These are phyloP conservation scores for Entrophospora sp. DNA, from an alignment of 192 early-diverging fungal genomes.

Conservation along the genomic window DNA sequence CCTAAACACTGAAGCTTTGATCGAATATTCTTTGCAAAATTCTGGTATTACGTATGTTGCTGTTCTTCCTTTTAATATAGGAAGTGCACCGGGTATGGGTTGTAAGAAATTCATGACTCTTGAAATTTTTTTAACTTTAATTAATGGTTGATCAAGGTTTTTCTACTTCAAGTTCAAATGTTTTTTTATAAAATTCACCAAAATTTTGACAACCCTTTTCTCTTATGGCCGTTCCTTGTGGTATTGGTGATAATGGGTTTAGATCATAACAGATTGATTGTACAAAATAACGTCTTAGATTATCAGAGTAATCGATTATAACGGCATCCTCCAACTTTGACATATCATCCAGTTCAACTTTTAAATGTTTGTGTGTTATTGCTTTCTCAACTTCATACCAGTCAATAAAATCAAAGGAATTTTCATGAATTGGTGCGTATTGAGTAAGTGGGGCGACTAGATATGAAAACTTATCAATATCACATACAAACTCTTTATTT, in stretches of 20 bases:
- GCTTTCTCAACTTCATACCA: constrained; percentile 38
- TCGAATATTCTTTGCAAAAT: constrained; percentile 25
- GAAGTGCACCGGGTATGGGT: constrained; percentile 12
- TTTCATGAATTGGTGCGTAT: constrained; percentile 26
- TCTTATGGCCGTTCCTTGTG: constrained; percentile 12
- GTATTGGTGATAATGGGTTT: constrained; percentile 22
- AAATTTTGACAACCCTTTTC: constrained; percentile 28
- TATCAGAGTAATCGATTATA: constrained; percentile 33
- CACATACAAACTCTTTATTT: constrained; percentile 40
- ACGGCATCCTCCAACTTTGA: constrained; percentile 22
- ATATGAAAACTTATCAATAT: constrained; percentile 38
- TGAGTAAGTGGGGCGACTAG: constrained; percentile 44
- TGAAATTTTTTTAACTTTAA: constrained; percentile 26
- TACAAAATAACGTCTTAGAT: constrained; percentile 36
- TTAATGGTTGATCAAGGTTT: constrained; percentile 27
- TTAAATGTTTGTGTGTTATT: not conserved
- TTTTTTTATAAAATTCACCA: constrained; percentile 36
- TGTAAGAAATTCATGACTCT: constrained; percentile 41
- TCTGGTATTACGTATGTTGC: constrained; percentile 30
- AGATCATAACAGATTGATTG: constrained; percentile 25
- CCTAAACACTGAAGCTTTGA: constrained; percentile 35
- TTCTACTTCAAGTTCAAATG: constrained; percentile 10
- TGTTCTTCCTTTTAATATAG: constrained; percentile 20
- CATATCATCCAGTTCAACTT: constrained; percentile 20
- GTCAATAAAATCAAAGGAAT: constrained; percentile 29